These are phyloP conservation scores for Nidularia sp. DNA, from an alignment of 768 basidiomycete genomes.

Conservation along the genomic window DNA sequence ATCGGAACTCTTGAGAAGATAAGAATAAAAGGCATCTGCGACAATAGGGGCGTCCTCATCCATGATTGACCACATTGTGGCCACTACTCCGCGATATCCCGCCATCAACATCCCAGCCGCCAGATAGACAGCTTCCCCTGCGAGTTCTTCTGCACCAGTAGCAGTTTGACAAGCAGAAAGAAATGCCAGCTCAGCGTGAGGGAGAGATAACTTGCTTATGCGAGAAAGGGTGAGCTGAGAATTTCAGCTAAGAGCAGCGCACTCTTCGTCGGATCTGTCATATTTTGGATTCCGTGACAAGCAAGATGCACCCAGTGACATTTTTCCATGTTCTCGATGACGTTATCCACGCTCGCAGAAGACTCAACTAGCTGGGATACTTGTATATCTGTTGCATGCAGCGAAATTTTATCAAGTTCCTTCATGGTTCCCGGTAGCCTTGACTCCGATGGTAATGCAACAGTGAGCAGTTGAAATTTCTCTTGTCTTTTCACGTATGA, in stretches of 20 bases:
- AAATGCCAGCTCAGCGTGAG: conserved; percentile 26
- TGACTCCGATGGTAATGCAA: not conserved
- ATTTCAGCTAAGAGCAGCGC: conserved; percentile 13
- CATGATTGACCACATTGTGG: conserved; percentile 38
- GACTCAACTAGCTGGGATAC: conserved; percentile 1
- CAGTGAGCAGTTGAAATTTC: not conserved
- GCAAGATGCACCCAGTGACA: conserved; percentile 25
- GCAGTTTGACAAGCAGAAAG: conserved; percentile 42
- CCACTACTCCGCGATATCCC: conserved; percentile 27
- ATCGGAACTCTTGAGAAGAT: conserved; percentile 7
- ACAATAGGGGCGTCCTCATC: conserved; percentile 28
- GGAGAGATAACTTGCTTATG: conserved; percentile 12
- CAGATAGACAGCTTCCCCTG: conserved; percentile 24
- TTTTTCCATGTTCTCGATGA: conserved; percentile 2
- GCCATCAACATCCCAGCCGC: conserved; percentile 32
- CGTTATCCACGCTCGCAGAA: conserved; percentile 5
- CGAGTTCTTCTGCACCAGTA: conserved; percentile 16
- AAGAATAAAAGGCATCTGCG: conserved; percentile 24
- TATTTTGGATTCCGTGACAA: conserved; percentile 27
- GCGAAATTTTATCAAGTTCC: not conserved
- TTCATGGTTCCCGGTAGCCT: not conserved
- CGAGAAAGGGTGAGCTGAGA: conserved; percentile 12
- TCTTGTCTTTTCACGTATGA: not conserved
- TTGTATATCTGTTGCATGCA: too few species aligned
- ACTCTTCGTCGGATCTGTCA: conserved; percentile 15